Evolutionary conservation across 2,329 filamentous ascomycete species (phyloP), one percentile per base, ranked within the genome.

Genomic region (Ustulina deusta): DNA sequence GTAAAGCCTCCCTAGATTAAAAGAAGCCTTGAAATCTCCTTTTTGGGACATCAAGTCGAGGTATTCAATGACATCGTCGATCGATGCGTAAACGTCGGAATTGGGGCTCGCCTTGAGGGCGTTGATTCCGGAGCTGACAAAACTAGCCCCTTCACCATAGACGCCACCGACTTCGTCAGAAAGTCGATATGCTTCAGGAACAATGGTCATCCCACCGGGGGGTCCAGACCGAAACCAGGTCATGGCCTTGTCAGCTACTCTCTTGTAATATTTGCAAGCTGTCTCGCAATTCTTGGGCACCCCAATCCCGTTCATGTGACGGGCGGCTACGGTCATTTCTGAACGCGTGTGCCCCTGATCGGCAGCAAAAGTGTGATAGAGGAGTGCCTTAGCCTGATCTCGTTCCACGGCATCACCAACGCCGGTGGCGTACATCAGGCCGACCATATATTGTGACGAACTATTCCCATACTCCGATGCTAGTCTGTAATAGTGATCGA

Each of bases 301-400:
- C 6, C 93, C 93, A 69, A 99, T 93, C 2, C 95, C 96, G 27
- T 88, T 87, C 72, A 96, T 90, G 77, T 97, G 90, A 56, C 96
- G 89, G 75, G 94, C 97, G 3, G 90, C 97, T 6, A 97, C 86
- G 0, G 94, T 95, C 96, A 99, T 98, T 80, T 98, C 91, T 6
- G 95, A 95, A 63, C 90, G 87, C 17, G 91, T 91, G 76, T 97
- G 90, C 22, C 93, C 95, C 62, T 89, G 89, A 71, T 94, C 86
- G 0, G 96, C 96, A 0, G 96, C 95, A 78, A 98, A 96, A 0
- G 93, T 97, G 79, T 99, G 95, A 79, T 97, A 98, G 46, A 98
- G 84, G 74, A 98, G 85, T 3, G 96, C 93, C 80, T 93, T 94
- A 11, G 94, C 94, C 81, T 98, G 96, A 75, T 99, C 92, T 49